phyloP scores from a whole-genome alignment of 148 eudicot genomes.

The Arbutus unedo region DNA sequence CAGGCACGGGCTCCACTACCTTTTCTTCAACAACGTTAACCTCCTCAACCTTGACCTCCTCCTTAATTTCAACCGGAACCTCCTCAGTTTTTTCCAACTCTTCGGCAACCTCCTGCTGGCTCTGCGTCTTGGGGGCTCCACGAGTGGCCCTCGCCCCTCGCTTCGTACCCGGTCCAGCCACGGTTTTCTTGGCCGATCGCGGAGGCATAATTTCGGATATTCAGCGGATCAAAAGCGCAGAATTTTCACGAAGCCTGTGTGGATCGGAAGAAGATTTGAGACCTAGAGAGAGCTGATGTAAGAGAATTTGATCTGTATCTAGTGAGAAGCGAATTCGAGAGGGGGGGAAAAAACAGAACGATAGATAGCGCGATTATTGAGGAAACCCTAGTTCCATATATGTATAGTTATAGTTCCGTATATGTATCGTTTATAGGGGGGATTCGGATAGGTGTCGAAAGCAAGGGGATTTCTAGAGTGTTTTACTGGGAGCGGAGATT shows the following conservation, averaged over 20 bases:
- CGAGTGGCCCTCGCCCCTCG: slow-evolving; percentile 36
- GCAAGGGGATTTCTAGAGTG: no score
- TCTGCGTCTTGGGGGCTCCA: slow-evolving; percentile 24
- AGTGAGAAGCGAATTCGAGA: not conserved
- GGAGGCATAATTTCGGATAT: slow-evolving; percentile 51
- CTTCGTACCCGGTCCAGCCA: slow-evolving; percentile 46
- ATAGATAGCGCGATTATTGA: not conserved
- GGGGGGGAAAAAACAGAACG: not conserved
- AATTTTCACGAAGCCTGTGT: not conserved
- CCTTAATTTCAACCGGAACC: slow-evolving; percentile 12
- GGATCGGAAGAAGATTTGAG: not conserved
- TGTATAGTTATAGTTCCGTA: no score
- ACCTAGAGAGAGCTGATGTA: not conserved
- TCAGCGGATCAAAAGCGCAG: not conserved
- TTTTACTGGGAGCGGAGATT: no score
- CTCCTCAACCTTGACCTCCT: slow-evolving; percentile 14
- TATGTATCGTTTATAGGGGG: no score
- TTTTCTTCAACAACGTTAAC: slow-evolving; percentile 14
- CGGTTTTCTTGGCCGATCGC: slow-evolving; percentile 41
- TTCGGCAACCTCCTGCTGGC: slow-evolving; percentile 14
- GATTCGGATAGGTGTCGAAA: no score
- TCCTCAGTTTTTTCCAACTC: slow-evolving; percentile 19
- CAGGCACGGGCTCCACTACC: not conserved
- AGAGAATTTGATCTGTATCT: not conserved
- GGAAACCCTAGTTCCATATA: not conserved